Evolutionary conservation across 2,329 filamentous ascomycete species (phyloP).

Genomic region (Fulvia fulva): DNA sequence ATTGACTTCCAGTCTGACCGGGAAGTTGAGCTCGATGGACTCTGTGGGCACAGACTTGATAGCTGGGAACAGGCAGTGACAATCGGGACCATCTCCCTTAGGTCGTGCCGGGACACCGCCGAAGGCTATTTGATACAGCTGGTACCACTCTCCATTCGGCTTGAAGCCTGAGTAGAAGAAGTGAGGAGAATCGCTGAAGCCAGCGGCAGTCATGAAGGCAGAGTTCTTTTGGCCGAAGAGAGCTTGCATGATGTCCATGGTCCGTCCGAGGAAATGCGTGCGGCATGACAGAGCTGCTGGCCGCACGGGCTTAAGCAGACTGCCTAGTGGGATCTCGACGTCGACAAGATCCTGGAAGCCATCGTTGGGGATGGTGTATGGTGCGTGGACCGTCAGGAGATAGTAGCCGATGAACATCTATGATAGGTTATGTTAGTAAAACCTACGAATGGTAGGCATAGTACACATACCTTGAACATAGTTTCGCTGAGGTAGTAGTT

Average conservation of each 20-base stretch:
- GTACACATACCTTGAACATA: conserved; percentile 22
- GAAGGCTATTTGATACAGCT: conserved; percentile 40
- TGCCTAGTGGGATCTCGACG: conserved; percentile 22
- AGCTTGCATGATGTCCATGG: conserved; percentile 29
- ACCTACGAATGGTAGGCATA: background rate
- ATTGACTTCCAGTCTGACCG: conserved; percentile 26
- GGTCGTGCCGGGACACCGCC: conserved; percentile 26
- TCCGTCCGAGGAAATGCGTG: conserved; percentile 26
- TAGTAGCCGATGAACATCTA: conserved; percentile 27
- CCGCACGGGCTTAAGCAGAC: conserved; percentile 24
- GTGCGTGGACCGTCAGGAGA: conserved; percentile 23
- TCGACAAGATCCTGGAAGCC: conserved; percentile 28
- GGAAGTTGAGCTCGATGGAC: conserved; percentile 28
- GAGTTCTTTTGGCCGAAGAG: conserved; percentile 27
- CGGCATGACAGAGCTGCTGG: conserved; percentile 25
- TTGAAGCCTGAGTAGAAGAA: conserved; percentile 37
- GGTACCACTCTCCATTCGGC: conserved; percentile 41
- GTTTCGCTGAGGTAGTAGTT: conserved; percentile 27
- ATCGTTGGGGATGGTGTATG: conserved; percentile 26
- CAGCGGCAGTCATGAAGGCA: conserved; percentile 27
- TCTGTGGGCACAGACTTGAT: conserved; percentile 29
- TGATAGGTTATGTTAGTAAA: background rate
- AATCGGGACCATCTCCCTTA: conserved; percentile 28
- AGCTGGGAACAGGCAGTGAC: conserved; percentile 26
- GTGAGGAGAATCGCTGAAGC: conserved; percentile 26